Conservation (phyloP, 345 rosid species). For the Gossypium anomalum region DNA sequence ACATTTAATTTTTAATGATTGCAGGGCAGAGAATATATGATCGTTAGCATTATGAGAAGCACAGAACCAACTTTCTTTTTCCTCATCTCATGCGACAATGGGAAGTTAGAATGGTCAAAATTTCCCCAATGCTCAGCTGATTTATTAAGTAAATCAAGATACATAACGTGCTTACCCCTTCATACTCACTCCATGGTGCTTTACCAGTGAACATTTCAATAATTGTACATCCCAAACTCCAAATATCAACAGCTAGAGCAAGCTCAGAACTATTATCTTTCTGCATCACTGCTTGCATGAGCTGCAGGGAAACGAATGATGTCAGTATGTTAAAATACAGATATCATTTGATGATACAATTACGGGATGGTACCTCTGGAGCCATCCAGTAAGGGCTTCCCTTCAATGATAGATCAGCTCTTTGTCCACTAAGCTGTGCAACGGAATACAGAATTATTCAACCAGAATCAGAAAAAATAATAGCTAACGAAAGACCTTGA, state of each 20-base stretch:
- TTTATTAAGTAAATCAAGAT: background rate
- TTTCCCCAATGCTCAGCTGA: conserved; percentile 1
- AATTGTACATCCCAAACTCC: conserved; percentile 93
- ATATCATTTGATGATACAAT: background rate
- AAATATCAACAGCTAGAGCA: conserved; percentile 90
- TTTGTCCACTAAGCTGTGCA: conserved; percentile 79
- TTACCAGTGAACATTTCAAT: background rate
- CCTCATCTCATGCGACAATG: background rate
- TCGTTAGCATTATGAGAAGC: background rate
- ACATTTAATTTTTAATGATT: background rate
- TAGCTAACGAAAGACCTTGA: background rate
- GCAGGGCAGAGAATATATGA: background rate
- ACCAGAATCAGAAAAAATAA: background rate
- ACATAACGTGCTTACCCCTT: background rate
- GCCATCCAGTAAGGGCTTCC: conserved; percentile 99
- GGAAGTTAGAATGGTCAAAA: background rate
- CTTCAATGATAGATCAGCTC: conserved; percentile 80
- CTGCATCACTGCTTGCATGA: conserved; percentile 86
- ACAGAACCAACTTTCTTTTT: background rate
- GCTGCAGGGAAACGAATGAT: conserved; percentile 40
- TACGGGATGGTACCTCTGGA: conserved; percentile 67
- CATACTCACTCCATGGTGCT: background rate
- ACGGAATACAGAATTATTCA: conserved; percentile 17
- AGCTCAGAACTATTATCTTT: conserved; percentile 68
- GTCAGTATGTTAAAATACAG: conserved; percentile 22